Conservation (phyloP, 495 filamentous ascomycete species). For the Ramalina peruviana region DNA sequence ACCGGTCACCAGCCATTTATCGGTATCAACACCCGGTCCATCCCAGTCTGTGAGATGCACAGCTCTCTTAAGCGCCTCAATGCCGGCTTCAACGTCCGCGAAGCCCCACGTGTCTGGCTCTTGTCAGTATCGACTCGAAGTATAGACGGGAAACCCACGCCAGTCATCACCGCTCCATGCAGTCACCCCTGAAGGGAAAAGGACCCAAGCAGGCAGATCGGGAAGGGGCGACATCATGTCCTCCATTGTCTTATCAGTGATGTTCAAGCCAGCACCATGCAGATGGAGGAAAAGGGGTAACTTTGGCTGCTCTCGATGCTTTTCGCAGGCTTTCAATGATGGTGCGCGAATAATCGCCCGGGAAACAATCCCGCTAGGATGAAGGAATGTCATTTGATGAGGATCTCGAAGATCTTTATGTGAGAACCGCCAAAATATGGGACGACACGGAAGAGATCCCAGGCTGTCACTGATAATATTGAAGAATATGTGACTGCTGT, state of each 20-base stretch:
- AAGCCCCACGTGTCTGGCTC: slow-evolving; percentile 40
- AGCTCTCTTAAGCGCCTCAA: slow-evolving; percentile 37
- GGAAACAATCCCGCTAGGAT: slow-evolving; percentile 43
- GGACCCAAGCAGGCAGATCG: slow-evolving; percentile 40
- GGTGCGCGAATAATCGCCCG: slow-evolving; percentile 46
- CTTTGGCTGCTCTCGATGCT: neutral
- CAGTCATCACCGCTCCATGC: slow-evolving; percentile 52
- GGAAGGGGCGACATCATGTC: slow-evolving; percentile 34
- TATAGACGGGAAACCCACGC: slow-evolving; percentile 27
- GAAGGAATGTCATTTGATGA: slow-evolving; percentile 43
- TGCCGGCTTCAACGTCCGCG: slow-evolving; percentile 40
- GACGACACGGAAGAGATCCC: no score
- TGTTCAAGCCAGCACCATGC: slow-evolving; percentile 46
- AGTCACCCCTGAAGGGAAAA: slow-evolving; percentile 46
- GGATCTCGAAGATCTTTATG: slow-evolving; percentile 16
- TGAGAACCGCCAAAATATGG: no score
- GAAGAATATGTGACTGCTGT: no score
- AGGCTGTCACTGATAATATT: no score
- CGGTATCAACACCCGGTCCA: slow-evolving; percentile 28
- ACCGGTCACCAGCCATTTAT: slow-evolving; percentile 39
- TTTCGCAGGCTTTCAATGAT: slow-evolving; percentile 26
- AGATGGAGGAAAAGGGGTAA: slow-evolving; percentile 34
- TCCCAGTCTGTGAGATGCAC: slow-evolving; percentile 33
- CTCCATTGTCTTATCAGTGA: slow-evolving; percentile 30
- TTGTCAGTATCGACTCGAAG: slow-evolving; percentile 2